Evolutionary conservation across 2,329 filamentous ascomycete species (phyloP), one percentile per base, ranked within the genome.

Genomic region (Clarireedia hainanense): DNA sequence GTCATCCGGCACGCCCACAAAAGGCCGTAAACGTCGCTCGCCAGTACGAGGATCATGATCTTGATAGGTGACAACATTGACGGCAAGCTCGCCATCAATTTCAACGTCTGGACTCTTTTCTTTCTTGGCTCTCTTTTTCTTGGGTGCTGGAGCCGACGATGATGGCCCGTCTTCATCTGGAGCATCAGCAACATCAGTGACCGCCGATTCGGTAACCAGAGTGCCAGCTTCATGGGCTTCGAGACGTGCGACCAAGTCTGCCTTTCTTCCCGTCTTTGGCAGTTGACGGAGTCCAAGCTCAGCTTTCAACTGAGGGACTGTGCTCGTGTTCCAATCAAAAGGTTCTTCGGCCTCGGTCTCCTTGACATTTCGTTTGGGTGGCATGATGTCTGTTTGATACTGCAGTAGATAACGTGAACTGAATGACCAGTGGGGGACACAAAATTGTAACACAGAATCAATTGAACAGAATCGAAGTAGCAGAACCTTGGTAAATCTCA

Each of bases 221-320:
- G 39, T n/a, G n/a, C 46, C 52, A 47, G 67, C 59, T 48, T 65
- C 64, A 34, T 71, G 70, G 17, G 69, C 71, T 50, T 72, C 71
- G 40, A 91, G 58, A 90, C 76, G 52, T 89, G 79, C 59, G 57
- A 90, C 75, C 48, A 89, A 79, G 57, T 86, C 86, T 14, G 83
- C 77, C 68, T 89, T 88, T 47, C 88, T 76, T 5, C 87, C 87
- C 17, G 80, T 79, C 58, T 82, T 78, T 4, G 83, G 74, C 36
- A 90, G 77, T 20, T 83, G 81, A 59, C 86, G 81, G 54, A 75
- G 75, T 70, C 86, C 88, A 48, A 90, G 76, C 73, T 89, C 85
- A n/a, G 80, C 80, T 70, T 86, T 87, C 60, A 91, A 77, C 65
- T 89, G 84, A 30, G 81, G 76, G 58, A 91, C 87, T 70, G 86